Evolutionary conservation across 495 filamentous ascomycete species (phyloP).

Genomic region (Penicillium dipodomyicola): DNA sequence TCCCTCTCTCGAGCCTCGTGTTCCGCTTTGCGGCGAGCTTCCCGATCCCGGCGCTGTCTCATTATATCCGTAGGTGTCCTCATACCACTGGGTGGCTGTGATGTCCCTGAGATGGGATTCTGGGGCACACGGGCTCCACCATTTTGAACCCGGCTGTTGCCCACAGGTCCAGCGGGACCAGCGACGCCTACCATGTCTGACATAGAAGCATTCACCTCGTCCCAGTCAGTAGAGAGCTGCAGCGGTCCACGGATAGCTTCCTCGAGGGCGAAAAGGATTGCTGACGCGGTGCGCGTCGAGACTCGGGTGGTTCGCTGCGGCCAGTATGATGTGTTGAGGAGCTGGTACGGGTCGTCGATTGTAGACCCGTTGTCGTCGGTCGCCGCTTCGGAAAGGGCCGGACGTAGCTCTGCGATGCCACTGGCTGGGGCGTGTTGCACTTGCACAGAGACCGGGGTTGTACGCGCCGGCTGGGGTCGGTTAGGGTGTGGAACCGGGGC

Average conservation of each 20-base stretch:
- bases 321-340: constrained; percentile 46
- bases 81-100: constrained; percentile 44
- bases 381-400: constrained; percentile 39
- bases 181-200: constrained; percentile 69
- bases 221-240: constrained; percentile 76
- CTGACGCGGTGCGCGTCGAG: constrained; percentile 65
- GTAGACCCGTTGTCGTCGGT: constrained; percentile 43
- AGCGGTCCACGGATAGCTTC: constrained; percentile 83
- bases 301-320: constrained; percentile 56
- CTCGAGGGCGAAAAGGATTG: constrained; percentile 88
- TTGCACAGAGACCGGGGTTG: constrained; percentile 29
- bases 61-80: constrained; percentile 70
- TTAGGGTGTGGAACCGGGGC: constrained; percentile 22
- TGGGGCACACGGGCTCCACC: constrained; percentile 46
- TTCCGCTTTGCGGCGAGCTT: constrained; percentile 64
- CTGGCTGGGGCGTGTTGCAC: constrained; percentile 23
- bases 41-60: constrained; percentile 65
- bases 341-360: constrained; percentile 36
- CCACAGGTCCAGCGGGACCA: constrained; percentile 36
- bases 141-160: constrained; percentile 49
- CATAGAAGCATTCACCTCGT: constrained; percentile 94
- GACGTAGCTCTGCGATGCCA: constrained; percentile 32
- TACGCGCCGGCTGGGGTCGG: constrained; percentile 28
- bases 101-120: constrained; percentile 47
- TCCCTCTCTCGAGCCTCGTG: constrained; percentile 47